phyloP scores from a whole-genome alignment of 139 green algal species.

The Tetradesmus lagerheimii region DNA sequence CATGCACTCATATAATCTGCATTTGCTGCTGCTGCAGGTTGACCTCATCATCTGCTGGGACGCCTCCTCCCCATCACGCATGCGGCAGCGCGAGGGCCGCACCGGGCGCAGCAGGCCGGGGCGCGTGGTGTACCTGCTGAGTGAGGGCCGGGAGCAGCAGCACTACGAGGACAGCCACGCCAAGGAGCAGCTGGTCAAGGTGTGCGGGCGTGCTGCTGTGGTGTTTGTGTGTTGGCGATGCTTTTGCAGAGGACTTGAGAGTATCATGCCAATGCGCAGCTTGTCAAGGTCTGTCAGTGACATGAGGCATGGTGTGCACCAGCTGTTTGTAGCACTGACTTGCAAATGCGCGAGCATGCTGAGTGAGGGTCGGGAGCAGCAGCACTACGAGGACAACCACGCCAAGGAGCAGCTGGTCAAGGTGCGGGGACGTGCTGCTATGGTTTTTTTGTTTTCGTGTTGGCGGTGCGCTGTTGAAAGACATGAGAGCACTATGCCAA shows the following conservation, averaged over 20 bases:
- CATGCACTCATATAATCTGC: not conserved
- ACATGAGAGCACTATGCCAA: not conserved
- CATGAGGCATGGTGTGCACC: too few species aligned
- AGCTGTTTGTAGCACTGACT: too few species aligned
- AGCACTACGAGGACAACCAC: constrained; percentile 68
- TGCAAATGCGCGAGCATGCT: too few species aligned
- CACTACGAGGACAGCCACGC: constrained; percentile 69
- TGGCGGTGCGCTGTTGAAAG: too few species aligned
- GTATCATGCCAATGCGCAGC: not conserved
- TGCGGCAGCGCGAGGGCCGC: constrained; percentile 94
- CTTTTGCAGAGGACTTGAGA: not conserved
- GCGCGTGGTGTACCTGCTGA: constrained; percentile 88
- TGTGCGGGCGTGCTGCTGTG: not conserved
- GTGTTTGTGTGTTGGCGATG: not conserved
- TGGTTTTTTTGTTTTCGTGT: not conserved
- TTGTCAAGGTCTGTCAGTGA: too few species aligned
- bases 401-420: constrained; percentile 51
- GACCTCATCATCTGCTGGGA: constrained; percentile 97
- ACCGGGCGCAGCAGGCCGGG: constrained; percentile 90
- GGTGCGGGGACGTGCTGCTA: not conserved
- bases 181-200: constrained; percentile 46
- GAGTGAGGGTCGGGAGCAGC: constrained; percentile 67
- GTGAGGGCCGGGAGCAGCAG: constrained; percentile 69
- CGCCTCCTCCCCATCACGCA: constrained; percentile 75
- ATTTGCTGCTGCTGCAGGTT: constrained; percentile 66